Evolutionary conservation across 2,329 filamentous ascomycete genomes (phyloP), one percentile per base, ranked within the genome.

Genomic region (Aspergillus novofumigatus): DNA sequence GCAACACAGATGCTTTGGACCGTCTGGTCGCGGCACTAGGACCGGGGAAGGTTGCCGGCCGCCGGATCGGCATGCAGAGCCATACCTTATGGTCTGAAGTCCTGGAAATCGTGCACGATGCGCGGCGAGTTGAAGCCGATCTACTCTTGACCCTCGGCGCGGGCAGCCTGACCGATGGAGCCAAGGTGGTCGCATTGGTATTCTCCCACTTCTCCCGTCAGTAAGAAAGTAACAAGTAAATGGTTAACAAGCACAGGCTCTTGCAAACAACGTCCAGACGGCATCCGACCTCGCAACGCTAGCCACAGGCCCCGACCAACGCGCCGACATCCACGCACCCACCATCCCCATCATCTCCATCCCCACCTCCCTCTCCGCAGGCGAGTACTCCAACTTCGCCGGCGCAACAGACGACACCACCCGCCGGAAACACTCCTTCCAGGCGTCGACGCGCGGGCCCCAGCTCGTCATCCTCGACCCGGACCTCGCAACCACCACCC

Each of bases 381-480:
- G 73, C 4, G 75, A 78, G 60, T 78, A 77, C 58, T 74, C 72
- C 11, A 62, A 72, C 54, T 71, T 76, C 51, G 74, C 74, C 0
- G 76, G 76, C 35, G 73, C 68, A 6, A 76, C 74, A 0, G 59
- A 75, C 35, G 72, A 76, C 58, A 52, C 51, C 20, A 73, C 73
- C 2, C 64, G 65, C 23, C 70, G 66, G 8, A 75, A 77, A 56
- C 71, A 72, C 56, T 67, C 66, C 52, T 78, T 78, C 56, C 61
- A 67, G 29, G 51, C 63, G 9, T 73, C 77, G 0, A 66, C 70
- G 4, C 73, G 75, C 29, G 77, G 79, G 0, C 77, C 83, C 0
- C 68, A 77, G 4, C 74, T 87, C 3, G 74, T 86, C 4, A 81
- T 87, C 41, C 78, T 85, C 2, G 83, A 86, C 56, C 81, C 84